Evolutionary conservation across 176 grass and related monocot species (phyloP).

Genomic region (Leersia perrieri): DNA sequence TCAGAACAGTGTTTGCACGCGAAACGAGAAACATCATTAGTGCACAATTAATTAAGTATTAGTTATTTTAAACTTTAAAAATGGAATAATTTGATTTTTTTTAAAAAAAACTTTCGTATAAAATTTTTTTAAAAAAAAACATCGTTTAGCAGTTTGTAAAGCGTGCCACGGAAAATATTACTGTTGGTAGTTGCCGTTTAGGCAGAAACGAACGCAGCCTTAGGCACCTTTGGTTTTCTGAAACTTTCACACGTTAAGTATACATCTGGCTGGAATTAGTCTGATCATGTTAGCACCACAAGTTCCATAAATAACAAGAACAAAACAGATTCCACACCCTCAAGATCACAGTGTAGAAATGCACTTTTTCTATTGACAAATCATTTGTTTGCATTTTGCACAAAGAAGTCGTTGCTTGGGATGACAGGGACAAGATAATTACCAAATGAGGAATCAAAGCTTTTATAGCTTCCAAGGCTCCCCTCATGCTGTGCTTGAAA

Average conservation of each 20-base stretch:
- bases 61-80: no score
- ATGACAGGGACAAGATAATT: constrained; percentile 86
- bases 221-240: neutral
- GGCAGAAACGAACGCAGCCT: no score
- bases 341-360: neutral
- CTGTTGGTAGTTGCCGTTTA: no score
- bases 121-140: no score
- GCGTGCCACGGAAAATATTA: no score
- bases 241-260: neutral
- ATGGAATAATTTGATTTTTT: no score
- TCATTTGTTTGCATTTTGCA: constrained; percentile 18
- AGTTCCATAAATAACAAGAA: neutral
- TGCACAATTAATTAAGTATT: no score
- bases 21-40: no score
- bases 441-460: constrained; percentile 78
- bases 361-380: neutral
- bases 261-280: neutral
- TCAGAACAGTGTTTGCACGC: no score
- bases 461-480: constrained; percentile 76
- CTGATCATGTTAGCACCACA: neutral
- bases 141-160: no score
- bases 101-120: no score
- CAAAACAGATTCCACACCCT: neutral
- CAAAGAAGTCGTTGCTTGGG: constrained; percentile 48
- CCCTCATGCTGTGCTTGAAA: constrained; percentile 72